phyloP scores from a whole-genome alignment of 2,329 filamentous ascomycete genomes.

The Amesomyces nigricolor region DNA sequence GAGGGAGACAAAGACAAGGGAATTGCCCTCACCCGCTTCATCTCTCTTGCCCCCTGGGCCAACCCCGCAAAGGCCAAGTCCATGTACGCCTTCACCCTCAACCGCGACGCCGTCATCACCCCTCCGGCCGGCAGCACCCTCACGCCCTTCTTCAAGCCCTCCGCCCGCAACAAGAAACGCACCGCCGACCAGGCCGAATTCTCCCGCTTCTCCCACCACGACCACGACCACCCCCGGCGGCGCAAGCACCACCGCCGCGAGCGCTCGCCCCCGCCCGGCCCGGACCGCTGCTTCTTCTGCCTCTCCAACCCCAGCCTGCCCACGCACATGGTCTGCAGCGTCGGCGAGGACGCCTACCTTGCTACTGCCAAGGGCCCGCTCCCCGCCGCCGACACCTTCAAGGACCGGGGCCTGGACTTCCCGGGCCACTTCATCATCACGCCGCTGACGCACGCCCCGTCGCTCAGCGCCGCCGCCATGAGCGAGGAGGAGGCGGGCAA shows the following conservation, averaged over 20 bases:
- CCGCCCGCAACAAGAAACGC: constrained; percentile 52
- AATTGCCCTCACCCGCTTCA: constrained; percentile 73
- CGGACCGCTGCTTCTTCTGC: constrained; percentile 90
- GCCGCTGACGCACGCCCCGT: constrained; percentile 75
- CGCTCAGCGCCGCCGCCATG: constrained; percentile 56
- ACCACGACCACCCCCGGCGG: constrained; percentile 36
- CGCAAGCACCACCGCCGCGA: constrained; percentile 31
- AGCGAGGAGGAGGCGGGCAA: constrained; percentile 51
- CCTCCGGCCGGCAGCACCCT: constrained; percentile 67
- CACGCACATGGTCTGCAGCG: constrained; percentile 82
- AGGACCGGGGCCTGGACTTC: constrained; percentile 59
- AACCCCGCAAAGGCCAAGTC: constrained; percentile 74
- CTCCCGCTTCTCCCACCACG: constrained; percentile 48
- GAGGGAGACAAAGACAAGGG: constrained; percentile 39
- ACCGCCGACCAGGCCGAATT: constrained; percentile 43
- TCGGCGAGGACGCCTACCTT: constrained; percentile 81
- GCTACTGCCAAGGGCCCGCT: constrained; percentile 91
- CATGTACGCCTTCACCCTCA: constrained; percentile 72
- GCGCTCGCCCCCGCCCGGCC: constrained; percentile 57
- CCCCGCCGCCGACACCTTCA: constrained; percentile 63
- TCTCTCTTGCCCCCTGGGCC: constrained; percentile 75
- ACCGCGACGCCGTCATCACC: constrained; percentile 53
- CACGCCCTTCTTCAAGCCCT: constrained; percentile 59
- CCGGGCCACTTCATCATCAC: constrained; percentile 89
- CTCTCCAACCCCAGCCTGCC: constrained; percentile 79